These are phyloP conservation scores for Hirsutella thompsonii DNA, from an alignment of 2,329 filamentous ascomycete genomes.

Conservation along the genomic window DNA sequence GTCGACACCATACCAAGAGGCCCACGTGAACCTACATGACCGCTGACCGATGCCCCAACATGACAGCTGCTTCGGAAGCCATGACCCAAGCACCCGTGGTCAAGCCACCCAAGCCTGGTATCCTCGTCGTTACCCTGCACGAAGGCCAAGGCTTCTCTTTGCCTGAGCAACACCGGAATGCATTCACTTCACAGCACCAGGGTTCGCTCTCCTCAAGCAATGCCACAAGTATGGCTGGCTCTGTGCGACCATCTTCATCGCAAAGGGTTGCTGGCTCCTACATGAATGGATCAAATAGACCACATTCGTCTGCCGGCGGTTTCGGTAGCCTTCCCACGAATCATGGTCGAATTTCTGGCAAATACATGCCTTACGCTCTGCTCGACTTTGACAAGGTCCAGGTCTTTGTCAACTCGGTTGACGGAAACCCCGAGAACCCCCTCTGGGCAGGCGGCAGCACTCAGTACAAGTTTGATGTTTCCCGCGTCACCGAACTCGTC, in stretches of 20 bases:
- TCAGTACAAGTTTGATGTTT: constrained; percentile 99
- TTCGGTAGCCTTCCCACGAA: constrained; percentile 83
- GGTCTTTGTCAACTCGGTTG: constrained; percentile 95
- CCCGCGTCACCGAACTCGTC: constrained; percentile 78
- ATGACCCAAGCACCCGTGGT: constrained; percentile 59
- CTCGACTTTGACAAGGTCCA: constrained; percentile 98
- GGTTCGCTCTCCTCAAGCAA: constrained; percentile 60
- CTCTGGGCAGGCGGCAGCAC: constrained; percentile 95
- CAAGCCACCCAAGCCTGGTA: constrained; percentile 73
- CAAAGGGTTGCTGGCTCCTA: constrained; percentile 50
- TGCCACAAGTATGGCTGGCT: constrained; percentile 30
- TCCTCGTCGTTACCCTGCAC: constrained; percentile 91
- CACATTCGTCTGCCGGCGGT: constrained; percentile 73
- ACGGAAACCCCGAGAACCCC: constrained; percentile 85
- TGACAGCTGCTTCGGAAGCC: constrained; percentile 67
- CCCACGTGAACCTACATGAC: neutral
- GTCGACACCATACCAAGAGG: constrained; percentile 10
- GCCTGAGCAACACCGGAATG: constrained; percentile 75
- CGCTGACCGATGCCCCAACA: constrained; percentile 4
- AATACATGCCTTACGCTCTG: constrained; percentile 92
- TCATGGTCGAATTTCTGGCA: constrained; percentile 89
- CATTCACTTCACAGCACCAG: constrained; percentile 62
- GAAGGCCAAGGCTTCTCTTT: constrained; percentile 85
- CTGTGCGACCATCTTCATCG: constrained; percentile 43
- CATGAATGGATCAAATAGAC: constrained; percentile 48